Conservation (phyloP, 345 rosid species). For the Lumnitzera racemosa region DNA sequence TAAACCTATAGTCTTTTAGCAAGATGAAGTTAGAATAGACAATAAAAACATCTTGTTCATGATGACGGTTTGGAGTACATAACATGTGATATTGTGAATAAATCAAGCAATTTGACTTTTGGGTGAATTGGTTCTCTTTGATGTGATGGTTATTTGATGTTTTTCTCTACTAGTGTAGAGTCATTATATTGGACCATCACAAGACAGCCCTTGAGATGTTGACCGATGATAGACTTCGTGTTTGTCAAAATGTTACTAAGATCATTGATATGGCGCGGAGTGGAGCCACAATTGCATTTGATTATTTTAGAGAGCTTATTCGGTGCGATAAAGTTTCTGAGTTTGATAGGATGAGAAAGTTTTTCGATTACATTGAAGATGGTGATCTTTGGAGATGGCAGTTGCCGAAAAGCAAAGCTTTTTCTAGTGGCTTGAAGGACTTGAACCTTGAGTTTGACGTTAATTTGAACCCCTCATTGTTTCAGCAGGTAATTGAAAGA, state of each 20-base stretch:
- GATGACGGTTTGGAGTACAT: too few relatives aligned
- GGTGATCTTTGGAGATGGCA: slow-evolving; percentile 76
- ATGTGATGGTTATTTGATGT: neutral
- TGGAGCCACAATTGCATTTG: slow-evolving; percentile 73
- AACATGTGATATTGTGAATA: too few relatives aligned
- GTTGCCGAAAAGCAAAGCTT: slow-evolving; percentile 59
- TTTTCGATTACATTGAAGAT: slow-evolving; percentile 66
- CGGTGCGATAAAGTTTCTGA: slow-evolving; percentile 8
- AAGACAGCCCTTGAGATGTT: slow-evolving; percentile 54
- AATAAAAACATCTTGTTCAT: too few relatives aligned
- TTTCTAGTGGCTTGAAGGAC: slow-evolving; percentile 64
- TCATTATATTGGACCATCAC: slow-evolving; percentile 61
- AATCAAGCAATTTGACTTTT: too few relatives aligned
- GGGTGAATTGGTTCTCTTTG: too few relatives aligned
- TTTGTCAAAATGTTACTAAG: slow-evolving; percentile 36
- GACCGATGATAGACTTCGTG: slow-evolving; percentile 14
- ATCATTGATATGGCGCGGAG: slow-evolving; percentile 59
- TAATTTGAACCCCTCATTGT: slow-evolving; percentile 42
- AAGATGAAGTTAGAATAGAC: too few relatives aligned
- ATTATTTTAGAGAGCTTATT: slow-evolving; percentile 48
- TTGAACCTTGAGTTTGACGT: slow-evolving; percentile 37
- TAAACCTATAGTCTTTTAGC: too few relatives aligned
- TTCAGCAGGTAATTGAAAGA: slow-evolving; percentile 32
- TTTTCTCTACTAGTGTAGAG: slow-evolving; percentile 13
- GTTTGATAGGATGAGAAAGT: slow-evolving; percentile 34